phyloP scores from a whole-genome alignment of 345 rosid genomes.

The Abelmoschus esculentus region DNA sequence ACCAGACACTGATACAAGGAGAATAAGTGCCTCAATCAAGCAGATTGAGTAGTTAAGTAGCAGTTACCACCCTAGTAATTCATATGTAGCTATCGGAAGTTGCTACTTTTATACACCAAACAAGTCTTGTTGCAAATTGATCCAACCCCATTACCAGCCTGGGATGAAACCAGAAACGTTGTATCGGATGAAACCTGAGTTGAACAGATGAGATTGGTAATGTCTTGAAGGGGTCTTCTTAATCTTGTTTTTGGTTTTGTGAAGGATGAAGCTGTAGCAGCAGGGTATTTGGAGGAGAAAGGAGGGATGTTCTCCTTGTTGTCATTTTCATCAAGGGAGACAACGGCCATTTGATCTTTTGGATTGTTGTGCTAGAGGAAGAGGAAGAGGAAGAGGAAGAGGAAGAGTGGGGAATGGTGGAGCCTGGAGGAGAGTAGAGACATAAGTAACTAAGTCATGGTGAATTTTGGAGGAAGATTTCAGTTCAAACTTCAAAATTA shows the following conservation, averaged over 20 bases:
- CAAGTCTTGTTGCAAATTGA: neutral
- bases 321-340: constrained; percentile 10
- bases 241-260: constrained; percentile 5
- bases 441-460: constrained; percentile 10
- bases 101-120: constrained; percentile 5
- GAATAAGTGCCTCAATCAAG: neutral
- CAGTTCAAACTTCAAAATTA: constrained; percentile 1
- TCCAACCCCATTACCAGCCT: neutral
- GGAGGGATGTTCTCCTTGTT: constrained; percentile 32
- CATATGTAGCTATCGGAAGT: constrained; percentile 9
- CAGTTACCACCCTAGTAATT: too few relatives aligned
- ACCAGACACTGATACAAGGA: neutral
- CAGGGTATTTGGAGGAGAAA: constrained; percentile 11
- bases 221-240: constrained; percentile 29
- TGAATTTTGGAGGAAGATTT: constrained; percentile 23
- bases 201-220: constrained; percentile 16
- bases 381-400: neutral
- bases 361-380: neutral
- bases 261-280: neutral
- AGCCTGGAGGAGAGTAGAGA: neutral
- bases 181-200: neutral
- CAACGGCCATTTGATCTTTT: constrained; percentile 13
- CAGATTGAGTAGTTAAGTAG: neutral
- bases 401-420: neutral
- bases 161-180: neutral